A percentile compares a stretch with the other conserved stretches of the same genome.
Conservation (phyloP, 2,329 filamentous ascomycete genomes). For the Ciborinia camelliae region DNA sequence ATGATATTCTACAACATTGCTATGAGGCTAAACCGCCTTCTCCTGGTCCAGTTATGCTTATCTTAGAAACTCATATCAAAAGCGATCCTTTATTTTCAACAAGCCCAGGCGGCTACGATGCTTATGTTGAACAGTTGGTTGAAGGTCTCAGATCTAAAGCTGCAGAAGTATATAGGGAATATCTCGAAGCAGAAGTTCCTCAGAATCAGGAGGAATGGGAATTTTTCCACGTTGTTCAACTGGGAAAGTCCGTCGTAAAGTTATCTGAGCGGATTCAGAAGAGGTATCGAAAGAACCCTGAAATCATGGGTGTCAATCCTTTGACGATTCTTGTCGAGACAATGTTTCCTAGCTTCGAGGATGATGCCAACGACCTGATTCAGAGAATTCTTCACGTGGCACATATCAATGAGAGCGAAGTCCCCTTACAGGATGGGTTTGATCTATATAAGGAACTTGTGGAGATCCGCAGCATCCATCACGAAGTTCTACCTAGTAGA, state of each 20-base stretch:
- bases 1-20: conserved; percentile 79
- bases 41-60: conserved; percentile 71
- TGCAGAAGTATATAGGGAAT: conserved; percentile 71
- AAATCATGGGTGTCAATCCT: conserved; percentile 72
- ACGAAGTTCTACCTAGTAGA: conserved; percentile 65
- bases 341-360: conserved; percentile 84
- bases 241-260: conserved; percentile 82
- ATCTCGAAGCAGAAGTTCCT: conserved; percentile 77
- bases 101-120: conserved; percentile 64
- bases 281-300: conserved; percentile 81
- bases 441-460: conserved; percentile 87
- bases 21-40: conserved; percentile 85
- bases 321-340: conserved; percentile 73
- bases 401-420: conserved; percentile 65
- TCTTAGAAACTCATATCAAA: conserved; percentile 80
- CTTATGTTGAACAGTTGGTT: conserved; percentile 70
- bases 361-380: conserved; percentile 83
- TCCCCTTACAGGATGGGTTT: conserved; percentile 89
- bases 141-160: conserved; percentile 72
- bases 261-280: conserved; percentile 88
- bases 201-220: conserved; percentile 81
- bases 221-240: conserved; percentile 82
- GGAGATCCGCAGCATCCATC: conserved; percentile 78
- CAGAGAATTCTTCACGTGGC: conserved; percentile 73
- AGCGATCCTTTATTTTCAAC: conserved; percentile 72